Evolutionary conservation across 768 basidiomycete species (phyloP).

Genomic region (Termitomyces eurrhizus): DNA sequence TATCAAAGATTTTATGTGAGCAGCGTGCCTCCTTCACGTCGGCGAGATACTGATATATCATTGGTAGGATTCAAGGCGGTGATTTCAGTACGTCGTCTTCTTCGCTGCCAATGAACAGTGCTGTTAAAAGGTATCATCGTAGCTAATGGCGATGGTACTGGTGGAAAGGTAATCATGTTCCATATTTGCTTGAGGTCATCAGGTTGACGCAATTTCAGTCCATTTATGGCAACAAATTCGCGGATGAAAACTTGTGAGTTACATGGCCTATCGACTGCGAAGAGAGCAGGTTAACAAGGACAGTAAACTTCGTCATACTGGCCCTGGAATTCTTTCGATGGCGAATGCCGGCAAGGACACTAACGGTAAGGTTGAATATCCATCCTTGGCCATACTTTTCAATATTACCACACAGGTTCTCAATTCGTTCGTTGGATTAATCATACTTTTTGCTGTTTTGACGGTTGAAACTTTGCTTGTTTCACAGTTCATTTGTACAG

Average conservation of each 20-base stretch:
- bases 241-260: slow-evolving; percentile 93
- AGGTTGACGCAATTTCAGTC: slow-evolving; percentile 46
- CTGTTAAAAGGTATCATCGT: slow-evolving; percentile 15
- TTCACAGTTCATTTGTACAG: slow-evolving; percentile 86
- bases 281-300: slow-evolving; percentile 2
- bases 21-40: neutral
- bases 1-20: slow-evolving; percentile 89
- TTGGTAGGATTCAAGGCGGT: slow-evolving; percentile 88
- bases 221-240: slow-evolving; percentile 87
- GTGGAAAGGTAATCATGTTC: slow-evolving; percentile 64
- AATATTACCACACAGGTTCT: slow-evolving; percentile 49
- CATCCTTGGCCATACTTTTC: slow-evolving; percentile 4
- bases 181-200: neutral
- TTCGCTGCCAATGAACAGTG: neutral
- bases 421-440: slow-evolving; percentile 68
- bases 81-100: slow-evolving; percentile 77
- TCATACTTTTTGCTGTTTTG: neutral
- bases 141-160: slow-evolving; percentile 87
- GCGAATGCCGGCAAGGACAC: slow-evolving; percentile 92
- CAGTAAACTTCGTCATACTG: slow-evolving; percentile 95
- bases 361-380: slow-evolving; percentile 56
- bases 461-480: neutral
- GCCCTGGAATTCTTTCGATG: slow-evolving; percentile 87
- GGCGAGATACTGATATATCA: neutral
- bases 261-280: neutral